Percentiles rank a stretch among this genome's conserved stretches.
Evolutionary conservation across 2,329 filamentous ascomycete genomes (phyloP).

Genomic region (Pseudogymnoascus sp.): DNA sequence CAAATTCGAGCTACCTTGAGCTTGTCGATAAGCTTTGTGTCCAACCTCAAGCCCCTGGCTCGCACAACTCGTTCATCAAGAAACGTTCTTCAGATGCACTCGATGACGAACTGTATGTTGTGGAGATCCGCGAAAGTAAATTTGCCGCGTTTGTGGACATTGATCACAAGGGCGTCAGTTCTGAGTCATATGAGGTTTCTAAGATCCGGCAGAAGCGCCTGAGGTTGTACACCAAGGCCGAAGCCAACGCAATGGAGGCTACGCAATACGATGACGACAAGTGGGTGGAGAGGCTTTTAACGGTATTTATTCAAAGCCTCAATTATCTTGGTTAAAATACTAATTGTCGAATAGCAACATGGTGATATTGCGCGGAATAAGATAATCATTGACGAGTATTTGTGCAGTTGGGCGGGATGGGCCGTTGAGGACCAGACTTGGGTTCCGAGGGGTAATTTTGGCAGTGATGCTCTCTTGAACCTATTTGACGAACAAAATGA

Average conservation of each 20-base stretch:
- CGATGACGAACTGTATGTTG: not conserved
- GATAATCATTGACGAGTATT: conserved; percentile 1
- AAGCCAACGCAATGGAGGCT: not conserved
- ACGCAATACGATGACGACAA: not conserved
- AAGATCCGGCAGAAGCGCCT: conserved; percentile 11
- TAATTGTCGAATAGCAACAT: conserved; percentile 4
- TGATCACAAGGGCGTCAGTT: not conserved
- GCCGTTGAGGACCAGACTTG: conserved; percentile 6
- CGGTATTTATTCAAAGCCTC: conserved; percentile 1
- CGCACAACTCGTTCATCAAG: not conserved
- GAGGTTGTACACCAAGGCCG: not conserved
- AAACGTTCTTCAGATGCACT: not conserved
- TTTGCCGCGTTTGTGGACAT: conserved; percentile 6
- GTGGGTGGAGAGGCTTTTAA: conserved; percentile 7
- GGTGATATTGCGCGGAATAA: not conserved
- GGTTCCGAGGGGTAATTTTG: not conserved
- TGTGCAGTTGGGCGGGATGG: conserved; percentile 12
- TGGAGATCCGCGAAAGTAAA: not conserved
- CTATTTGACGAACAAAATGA: not conserved
- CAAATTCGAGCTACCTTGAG: not conserved
- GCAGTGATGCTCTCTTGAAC: not conserved
- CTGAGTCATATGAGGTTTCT: conserved; percentile 4
- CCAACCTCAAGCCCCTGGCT: not conserved
- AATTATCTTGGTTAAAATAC: not conserved
- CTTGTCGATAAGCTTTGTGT: not conserved